Conservation (phyloP, 768 basidiomycete genomes). For the Naematelia encephala region DNA sequence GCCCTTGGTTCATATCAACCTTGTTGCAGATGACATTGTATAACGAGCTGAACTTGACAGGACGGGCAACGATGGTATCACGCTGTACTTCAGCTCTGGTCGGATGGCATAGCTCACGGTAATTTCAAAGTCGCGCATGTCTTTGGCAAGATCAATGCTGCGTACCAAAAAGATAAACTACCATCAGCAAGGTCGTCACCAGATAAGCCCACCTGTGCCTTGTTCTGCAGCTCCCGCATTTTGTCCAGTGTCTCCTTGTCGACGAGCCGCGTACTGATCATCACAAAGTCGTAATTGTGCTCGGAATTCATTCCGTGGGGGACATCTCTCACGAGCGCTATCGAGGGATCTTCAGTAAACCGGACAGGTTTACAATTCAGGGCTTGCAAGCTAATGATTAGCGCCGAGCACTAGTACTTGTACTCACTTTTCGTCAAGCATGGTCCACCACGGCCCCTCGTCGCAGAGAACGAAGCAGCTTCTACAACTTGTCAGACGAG, state of each 20-base stretch:
- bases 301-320: conserved; percentile 18
- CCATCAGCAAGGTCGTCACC: neutral
- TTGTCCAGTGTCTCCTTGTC: conserved; percentile 7
- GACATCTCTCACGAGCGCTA: conserved; percentile 11
- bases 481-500: conserved; percentile 6
- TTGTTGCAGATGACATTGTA: conserved; percentile 16
- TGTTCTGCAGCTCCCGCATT: conserved; percentile 24
- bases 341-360: conserved; percentile 15
- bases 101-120: conserved; percentile 12
- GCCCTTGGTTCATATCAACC: neutral
- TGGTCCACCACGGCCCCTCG: conserved; percentile 27
- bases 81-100: conserved; percentile 12
- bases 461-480: conserved; percentile 27
- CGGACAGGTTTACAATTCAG: conserved; percentile 29
- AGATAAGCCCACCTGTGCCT: conserved; percentile 20
- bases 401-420: neutral
- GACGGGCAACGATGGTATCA: conserved; percentile 37
- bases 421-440: conserved; percentile 31
- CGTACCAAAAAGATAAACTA: conserved; percentile 39
- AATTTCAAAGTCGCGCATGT: conserved; percentile 24
- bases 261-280: conserved; percentile 21
- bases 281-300: conserved; percentile 20
- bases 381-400: conserved; percentile 15
- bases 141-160: conserved; percentile 24
- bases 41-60: conserved; percentile 38